Percentiles rank a stretch among this genome's conserved stretches.
These are phyloP conservation scores for Acer yangbiense DNA, from an alignment of 345 rosid species.

Conservation along the genomic window DNA sequence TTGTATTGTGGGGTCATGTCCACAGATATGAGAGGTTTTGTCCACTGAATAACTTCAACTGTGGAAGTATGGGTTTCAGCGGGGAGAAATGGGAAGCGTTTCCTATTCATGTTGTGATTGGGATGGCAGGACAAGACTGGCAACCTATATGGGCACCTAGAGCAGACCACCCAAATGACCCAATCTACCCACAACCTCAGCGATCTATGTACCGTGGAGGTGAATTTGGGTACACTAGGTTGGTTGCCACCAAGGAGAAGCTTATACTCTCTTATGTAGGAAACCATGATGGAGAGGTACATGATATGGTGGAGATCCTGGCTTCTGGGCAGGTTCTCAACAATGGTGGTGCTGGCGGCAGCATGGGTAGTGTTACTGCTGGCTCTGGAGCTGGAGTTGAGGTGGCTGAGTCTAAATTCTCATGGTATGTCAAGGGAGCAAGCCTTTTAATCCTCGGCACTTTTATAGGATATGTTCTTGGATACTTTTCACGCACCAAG, in stretches of 20 bases:
- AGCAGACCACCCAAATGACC: conserved; percentile 58
- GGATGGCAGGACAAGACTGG: conserved; percentile 96
- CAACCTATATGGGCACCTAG: conserved; percentile 90
- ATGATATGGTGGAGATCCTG: conserved; percentile 77
- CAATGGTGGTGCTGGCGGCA: conserved; percentile 26
- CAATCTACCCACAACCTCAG: conserved; percentile 76
- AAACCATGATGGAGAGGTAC: conserved; percentile 87
- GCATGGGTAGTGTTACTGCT: conserved; percentile 8
- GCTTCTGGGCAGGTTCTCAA: conserved; percentile 71
- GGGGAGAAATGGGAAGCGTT: conserved; percentile 55
- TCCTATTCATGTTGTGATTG: conserved; percentile 89
- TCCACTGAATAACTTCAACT: conserved; percentile 75
- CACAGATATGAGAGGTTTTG: conserved; percentile 94
- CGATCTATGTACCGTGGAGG: conserved; percentile 84
- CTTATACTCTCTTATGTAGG: conserved; percentile 74
- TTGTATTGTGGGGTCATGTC: conserved; percentile 95
- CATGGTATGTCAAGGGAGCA: conserved; percentile 63
- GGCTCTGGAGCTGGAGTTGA: conserved; percentile 18
- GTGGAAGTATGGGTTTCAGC: conserved; percentile 44
- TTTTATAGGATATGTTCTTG: conserved; percentile 65
- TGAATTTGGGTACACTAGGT: conserved; percentile 86
- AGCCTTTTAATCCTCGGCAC: conserved; percentile 70
- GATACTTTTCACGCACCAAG: conserved; percentile 57
- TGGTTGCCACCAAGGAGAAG: conserved; percentile 79
- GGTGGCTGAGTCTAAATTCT: conserved; percentile 33